Evolutionary conservation across 305 asterid genomes (phyloP).

Genomic region (Fraxinus xanthoxyloides): DNA sequence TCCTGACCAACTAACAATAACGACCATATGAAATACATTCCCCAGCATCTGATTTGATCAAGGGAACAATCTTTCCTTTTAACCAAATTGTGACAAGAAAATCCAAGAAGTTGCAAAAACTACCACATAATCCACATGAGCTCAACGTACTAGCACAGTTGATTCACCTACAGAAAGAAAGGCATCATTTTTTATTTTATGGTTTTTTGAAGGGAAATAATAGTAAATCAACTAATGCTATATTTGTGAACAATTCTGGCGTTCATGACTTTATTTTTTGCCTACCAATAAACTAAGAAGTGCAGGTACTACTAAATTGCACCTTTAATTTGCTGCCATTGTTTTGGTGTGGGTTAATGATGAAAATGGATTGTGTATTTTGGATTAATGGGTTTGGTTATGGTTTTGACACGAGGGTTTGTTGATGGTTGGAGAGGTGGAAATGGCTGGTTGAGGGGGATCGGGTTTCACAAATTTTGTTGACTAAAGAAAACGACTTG

Average conservation of each 20-base stretch:
- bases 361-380: neutral
- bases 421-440: neutral
- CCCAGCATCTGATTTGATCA: neutral
- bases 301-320: neutral
- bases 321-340: neutral
- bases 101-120: neutral
- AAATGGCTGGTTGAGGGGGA: neutral
- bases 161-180: neutral
- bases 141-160: neutral
- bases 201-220: neutral
- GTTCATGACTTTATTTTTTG: neutral
- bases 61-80: neutral
- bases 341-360: neutral
- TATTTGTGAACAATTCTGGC: neutral
- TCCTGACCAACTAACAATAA: neutral
- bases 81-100: neutral
- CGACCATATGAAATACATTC: neutral
- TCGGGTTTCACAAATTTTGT: neutral
- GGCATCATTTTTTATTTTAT: neutral
- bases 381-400: neutral
- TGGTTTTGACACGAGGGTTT: neutral
- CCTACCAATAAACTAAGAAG: neutral
- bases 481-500: neutral
- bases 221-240: neutral
- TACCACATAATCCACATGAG: neutral